These are phyloP conservation scores for Trichomonas vaginalis DNA, from an alignment of 208 protist species.

Conservation along the genomic window DNA sequence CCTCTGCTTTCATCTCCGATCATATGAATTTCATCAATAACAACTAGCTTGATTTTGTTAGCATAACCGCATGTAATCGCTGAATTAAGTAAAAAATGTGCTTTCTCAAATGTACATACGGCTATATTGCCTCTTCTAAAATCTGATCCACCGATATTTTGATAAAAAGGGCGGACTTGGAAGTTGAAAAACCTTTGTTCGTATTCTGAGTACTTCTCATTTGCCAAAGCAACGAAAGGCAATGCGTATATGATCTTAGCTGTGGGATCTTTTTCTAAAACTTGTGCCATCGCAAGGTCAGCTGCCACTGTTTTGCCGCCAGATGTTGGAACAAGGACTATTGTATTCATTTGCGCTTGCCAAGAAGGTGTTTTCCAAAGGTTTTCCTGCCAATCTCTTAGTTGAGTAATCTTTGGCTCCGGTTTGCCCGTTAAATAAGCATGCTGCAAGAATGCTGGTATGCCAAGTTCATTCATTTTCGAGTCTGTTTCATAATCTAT, in stretches of 20 bases:
- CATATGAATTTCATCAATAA: constrained; percentile 14
- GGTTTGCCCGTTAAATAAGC: background rate
- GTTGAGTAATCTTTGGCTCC: background rate
- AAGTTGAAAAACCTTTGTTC: background rate
- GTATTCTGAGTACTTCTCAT: background rate
- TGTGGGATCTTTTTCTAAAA: background rate
- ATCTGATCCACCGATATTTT: background rate
- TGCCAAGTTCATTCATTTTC: background rate
- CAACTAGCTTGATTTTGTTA: background rate
- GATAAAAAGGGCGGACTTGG: background rate
- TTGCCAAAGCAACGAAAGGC: background rate
- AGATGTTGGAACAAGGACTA: background rate
- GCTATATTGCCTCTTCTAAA: background rate
- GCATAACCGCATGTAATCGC: background rate
- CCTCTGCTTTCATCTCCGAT: background rate
- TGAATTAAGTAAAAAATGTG: background rate
- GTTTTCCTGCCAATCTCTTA: background rate
- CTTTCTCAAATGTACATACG: constrained; percentile 7
- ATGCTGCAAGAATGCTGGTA: background rate
- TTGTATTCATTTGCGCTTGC: background rate
- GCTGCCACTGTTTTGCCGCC: constrained; percentile 3
- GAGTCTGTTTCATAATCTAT: background rate
- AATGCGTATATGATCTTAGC: background rate
- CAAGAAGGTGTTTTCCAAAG: background rate
- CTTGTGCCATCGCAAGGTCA: constrained; percentile 3